Base-by-base conservation (phyloP, 805 yeast genomes). In the Barnettozyma vustinii region DNA sequence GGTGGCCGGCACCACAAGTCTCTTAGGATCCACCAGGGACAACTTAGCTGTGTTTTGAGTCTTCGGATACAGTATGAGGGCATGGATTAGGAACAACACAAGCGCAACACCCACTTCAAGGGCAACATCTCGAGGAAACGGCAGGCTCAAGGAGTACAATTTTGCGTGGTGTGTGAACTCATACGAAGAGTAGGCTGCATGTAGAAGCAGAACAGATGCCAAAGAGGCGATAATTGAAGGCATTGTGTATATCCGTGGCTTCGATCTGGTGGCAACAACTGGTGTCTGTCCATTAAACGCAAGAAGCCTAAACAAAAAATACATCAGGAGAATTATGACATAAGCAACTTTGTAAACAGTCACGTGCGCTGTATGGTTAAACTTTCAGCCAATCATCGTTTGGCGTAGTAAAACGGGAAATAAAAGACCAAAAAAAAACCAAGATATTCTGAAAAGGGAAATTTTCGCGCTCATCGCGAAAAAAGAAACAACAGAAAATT, bases 151-250 rank as follows among this genome's bases (percentile, higher is more conserved):
- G 7, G 37, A 27, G 5, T 27, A 16, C 9, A 46, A 23, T 23
- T 49, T 49, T 1, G 39, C 16, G 40, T 39, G 32, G 19, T 47
- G 46, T 2, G 43, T 30, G 26, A 39, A 36, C 27, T 49, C 52
- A 33, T 49, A 44, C 9, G 52, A 49, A 9, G 52, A 49, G 43
- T 49, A 49, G 16, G 44, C 47, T 6, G 52, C 47, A 32, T 49
- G 52, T 2, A 25, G n/a, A 5, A 49, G 47, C 7, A 46, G 32
- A 5, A 37, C 1, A 1, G 44, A 9, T 12, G 45, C 52, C 2
- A 46, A 4, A 2, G 40, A 10, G 9, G 32, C 19, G 16, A 42
- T 6, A 3, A 16, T 3, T 42, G 45, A n/a, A 18, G 26, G 16
- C 45, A 42, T 42, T 42, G 37, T 9, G 32, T 27, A n/a, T 42